Conservation (phyloP, 495 filamentous ascomycete genomes). For the Pyronema domesticum region DNA sequence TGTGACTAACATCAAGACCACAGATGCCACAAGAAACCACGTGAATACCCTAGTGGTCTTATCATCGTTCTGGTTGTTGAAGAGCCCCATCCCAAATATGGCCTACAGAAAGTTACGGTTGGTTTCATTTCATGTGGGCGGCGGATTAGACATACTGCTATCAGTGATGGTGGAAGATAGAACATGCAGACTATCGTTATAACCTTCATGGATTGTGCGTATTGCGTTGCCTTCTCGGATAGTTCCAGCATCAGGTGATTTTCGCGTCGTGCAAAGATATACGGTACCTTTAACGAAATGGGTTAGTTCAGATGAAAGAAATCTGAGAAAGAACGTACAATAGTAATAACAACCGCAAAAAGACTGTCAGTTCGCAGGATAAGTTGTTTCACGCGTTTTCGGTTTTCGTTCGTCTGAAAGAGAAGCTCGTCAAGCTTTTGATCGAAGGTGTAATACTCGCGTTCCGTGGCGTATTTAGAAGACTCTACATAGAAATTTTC, state of each 20-base stretch:
- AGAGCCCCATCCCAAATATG: background rate
- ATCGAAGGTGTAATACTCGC: background rate
- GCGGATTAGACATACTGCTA: slow-evolving; percentile 23
- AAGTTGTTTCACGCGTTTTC: slow-evolving; percentile 4
- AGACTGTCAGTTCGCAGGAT: slow-evolving; percentile 7
- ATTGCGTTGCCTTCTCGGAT: slow-evolving; percentile 24
- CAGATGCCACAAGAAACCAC: too few species aligned
- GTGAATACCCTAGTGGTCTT: too few species aligned
- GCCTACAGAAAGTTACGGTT: background rate
- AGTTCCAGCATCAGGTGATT: slow-evolving; percentile 26
- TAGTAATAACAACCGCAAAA: slow-evolving; percentile 5
- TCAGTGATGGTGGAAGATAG: slow-evolving; percentile 28
- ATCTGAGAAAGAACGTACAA: background rate
- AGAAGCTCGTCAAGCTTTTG: background rate
- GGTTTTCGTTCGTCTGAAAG: background rate
- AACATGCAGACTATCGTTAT: slow-evolving; percentile 28
- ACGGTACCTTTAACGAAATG: slow-evolving; percentile 4
- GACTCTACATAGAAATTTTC: too few species aligned
- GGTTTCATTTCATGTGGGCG: background rate
- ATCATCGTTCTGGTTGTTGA: background rate
- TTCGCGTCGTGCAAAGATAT: slow-evolving; percentile 20
- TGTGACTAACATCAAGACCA: too few species aligned
- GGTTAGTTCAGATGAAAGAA: background rate
- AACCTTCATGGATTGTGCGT: slow-evolving; percentile 26
- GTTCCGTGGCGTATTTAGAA: background rate